A percentile compares a stretch with the other conserved stretches of the same genome.
Conservation (phyloP, 2,329 filamentous ascomycete species). For the Rhinocladiella mackenziei region DNA sequence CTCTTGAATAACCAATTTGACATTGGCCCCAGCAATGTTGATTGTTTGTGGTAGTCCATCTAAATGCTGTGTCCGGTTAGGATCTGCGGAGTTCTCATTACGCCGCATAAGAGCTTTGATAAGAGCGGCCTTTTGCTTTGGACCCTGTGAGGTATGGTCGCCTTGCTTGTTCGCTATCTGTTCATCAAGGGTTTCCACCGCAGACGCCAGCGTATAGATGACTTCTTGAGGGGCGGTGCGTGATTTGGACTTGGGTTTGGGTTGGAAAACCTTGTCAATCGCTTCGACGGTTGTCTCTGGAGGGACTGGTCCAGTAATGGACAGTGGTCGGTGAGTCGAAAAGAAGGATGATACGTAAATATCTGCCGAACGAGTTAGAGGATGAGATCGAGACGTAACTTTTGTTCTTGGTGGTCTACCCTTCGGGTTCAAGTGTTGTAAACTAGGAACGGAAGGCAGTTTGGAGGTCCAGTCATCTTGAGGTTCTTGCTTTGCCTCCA, state of each 20-base stretch:
- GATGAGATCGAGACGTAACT: background rate
- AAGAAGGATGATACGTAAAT: constrained; percentile 89
- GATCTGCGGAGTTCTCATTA: constrained; percentile 26
- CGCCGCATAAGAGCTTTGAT: constrained; percentile 41
- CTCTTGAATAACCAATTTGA: constrained; percentile 64
- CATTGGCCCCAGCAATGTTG: constrained; percentile 41
- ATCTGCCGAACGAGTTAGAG: constrained; percentile 51
- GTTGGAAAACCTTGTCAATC: constrained; percentile 80
- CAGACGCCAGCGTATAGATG: constrained; percentile 60
- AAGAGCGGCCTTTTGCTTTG: constrained; percentile 46
- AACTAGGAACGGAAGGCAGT: constrained; percentile 48
- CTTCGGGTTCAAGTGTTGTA: constrained; percentile 47
- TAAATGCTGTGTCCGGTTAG: constrained; percentile 37
- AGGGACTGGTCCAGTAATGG: constrained; percentile 76
- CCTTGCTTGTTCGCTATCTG: constrained; percentile 36
- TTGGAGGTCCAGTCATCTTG: constrained; percentile 35
- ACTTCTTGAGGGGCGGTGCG: constrained; percentile 54
- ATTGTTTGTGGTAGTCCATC: constrained; percentile 47
- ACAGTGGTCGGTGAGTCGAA: constrained; percentile 90
- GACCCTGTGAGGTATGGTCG: constrained; percentile 57
- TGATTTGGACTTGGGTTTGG: constrained; percentile 47
- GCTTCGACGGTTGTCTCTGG: constrained; percentile 65
- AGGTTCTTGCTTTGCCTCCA: constrained; percentile 35
- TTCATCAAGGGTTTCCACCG: constrained; percentile 44
- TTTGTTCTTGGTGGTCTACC: constrained; percentile 35